phyloP scores from a whole-genome alignment of 306 rosid genomes.

The Boehmeria nivea region DNA sequence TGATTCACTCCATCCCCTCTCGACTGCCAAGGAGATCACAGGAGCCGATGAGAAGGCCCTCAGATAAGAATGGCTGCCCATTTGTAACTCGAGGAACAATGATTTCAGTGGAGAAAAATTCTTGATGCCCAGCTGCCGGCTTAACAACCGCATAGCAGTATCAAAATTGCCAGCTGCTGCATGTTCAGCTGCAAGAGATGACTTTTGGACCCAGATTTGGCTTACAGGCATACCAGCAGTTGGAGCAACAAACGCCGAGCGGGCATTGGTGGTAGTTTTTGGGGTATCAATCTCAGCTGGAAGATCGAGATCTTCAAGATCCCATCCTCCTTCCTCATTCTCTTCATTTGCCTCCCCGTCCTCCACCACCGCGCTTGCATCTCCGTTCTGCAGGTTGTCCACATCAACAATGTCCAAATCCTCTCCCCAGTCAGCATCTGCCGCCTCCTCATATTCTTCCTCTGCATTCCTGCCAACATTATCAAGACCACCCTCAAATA shows the following conservation, averaged over 20 bases:
- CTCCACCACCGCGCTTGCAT: slow-evolving; percentile 41
- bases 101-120: slow-evolving; percentile 62
- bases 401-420: slow-evolving; percentile 60
- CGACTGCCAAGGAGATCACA: slow-evolving; percentile 58
- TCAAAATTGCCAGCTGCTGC: slow-evolving; percentile 85
- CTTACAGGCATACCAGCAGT: slow-evolving; percentile 76
- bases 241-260: slow-evolving; percentile 64
- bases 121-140: slow-evolving; percentile 68
- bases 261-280: slow-evolving; percentile 36
- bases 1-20: slow-evolving; percentile 77
- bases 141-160: slow-evolving; percentile 71
- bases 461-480: slow-evolving; percentile 32
- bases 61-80: slow-evolving; percentile 61
- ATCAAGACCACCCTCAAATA: slow-evolving; percentile 74
- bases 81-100: slow-evolving; percentile 60
- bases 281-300: slow-evolving; percentile 76
- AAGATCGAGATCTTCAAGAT: slow-evolving; percentile 71
- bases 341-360: slow-evolving; percentile 58
- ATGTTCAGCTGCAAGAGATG: slow-evolving; percentile 94
- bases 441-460: slow-evolving; percentile 61
- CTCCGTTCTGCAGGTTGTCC: slow-evolving; percentile 58
- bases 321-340: slow-evolving; percentile 74
- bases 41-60: slow-evolving; percentile 74
- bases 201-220: slow-evolving; percentile 76
- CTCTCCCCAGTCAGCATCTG: slow-evolving; percentile 68